phyloP scores from a whole-genome alignment of 2,329 filamentous ascomycete species.

The Ceratocystis cacaofunesta region DNA sequence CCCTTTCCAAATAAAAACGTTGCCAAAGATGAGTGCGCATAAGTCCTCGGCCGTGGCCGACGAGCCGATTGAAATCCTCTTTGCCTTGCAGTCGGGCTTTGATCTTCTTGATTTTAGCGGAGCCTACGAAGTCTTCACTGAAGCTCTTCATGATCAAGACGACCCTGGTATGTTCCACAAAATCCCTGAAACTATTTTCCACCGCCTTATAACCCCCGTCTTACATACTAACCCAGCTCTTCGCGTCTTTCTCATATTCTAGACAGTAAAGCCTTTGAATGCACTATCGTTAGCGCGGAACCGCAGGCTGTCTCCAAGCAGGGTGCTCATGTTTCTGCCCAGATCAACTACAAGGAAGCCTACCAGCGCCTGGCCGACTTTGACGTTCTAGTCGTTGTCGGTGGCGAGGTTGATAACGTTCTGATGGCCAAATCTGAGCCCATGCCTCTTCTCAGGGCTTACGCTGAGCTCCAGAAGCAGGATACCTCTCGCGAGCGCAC shows the following conservation, averaged over 20 bases:
- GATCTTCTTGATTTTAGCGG: constrained; percentile 44
- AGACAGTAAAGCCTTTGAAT: constrained; percentile 44
- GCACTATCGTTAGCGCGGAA: constrained; percentile 40
- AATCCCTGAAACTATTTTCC: neutral
- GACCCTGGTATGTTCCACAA: constrained; percentile 33
- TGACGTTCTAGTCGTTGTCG: constrained; percentile 65
- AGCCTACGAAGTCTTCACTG: constrained; percentile 36
- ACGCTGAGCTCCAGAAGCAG: constrained; percentile 63
- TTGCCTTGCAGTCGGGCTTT: constrained; percentile 46
- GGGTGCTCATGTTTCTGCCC: constrained; percentile 55
- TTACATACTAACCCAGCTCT: neutral
- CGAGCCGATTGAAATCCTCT: constrained; percentile 45
- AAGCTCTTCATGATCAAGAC: constrained; percentile 38
- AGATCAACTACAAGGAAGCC: constrained; percentile 67
- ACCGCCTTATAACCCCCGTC: neutral
- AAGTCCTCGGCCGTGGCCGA: constrained; percentile 45
- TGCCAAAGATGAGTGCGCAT: constrained; percentile 39
- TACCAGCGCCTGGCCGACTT: constrained; percentile 59
- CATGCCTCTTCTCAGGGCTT: constrained; percentile 57
- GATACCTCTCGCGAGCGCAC: constrained; percentile 70
- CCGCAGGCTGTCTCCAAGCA: constrained; percentile 42
- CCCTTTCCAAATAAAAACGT: constrained; percentile 17
- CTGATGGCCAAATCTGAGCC: constrained; percentile 55
- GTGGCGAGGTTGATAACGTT: constrained; percentile 49
- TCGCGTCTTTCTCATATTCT: neutral